These are phyloP conservation scores for Cyberlindnera suaveolens DNA, from an alignment of 805 yeast species.

Conservation along the genomic window DNA sequence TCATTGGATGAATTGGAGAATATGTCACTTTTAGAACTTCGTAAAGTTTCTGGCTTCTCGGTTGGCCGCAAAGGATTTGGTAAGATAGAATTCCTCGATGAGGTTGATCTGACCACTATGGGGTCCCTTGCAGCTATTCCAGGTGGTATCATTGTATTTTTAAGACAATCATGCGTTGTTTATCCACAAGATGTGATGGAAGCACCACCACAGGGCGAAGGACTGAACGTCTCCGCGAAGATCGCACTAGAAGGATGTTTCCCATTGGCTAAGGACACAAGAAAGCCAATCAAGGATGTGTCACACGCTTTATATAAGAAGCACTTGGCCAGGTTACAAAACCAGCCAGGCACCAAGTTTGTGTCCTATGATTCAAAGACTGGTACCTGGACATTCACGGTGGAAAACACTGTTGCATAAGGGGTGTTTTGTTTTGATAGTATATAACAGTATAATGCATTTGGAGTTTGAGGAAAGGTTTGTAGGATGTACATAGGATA, in stretches of 20 bases:
- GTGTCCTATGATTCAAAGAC: conserved; percentile 69
- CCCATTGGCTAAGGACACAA: conserved; percentile 69
- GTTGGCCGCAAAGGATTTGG: conserved; percentile 79
- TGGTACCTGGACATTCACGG: conserved; percentile 65
- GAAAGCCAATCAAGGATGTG: conserved; percentile 70
- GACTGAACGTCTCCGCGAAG: conserved; percentile 70
- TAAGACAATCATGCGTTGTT: conserved; percentile 51
- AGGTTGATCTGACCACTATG: conserved; percentile 76
- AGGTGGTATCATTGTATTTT: conserved; percentile 59
- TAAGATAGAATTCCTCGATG: conserved; percentile 63
- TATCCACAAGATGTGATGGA: conserved; percentile 62
- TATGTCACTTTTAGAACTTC: conserved; percentile 57
- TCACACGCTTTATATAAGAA: conserved; percentile 62
- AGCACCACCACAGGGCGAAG: conserved; percentile 68
- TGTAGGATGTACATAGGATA: too few species aligned
- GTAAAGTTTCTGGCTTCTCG: conserved; percentile 54
- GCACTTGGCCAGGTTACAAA: conserved; percentile 64
- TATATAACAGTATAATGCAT: background rate
- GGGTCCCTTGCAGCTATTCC: conserved; percentile 56
- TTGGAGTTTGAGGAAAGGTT: too few species aligned
- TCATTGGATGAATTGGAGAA: conserved; percentile 54
- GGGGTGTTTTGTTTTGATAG: background rate
- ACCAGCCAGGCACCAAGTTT: conserved; percentile 54
- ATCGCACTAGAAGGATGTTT: conserved; percentile 75
- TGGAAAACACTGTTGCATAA: conserved; percentile 26